These are phyloP conservation scores for Parathielavia hyrcaniae DNA, from an alignment of 495 filamentous ascomycete species.

Conservation along the genomic window DNA sequence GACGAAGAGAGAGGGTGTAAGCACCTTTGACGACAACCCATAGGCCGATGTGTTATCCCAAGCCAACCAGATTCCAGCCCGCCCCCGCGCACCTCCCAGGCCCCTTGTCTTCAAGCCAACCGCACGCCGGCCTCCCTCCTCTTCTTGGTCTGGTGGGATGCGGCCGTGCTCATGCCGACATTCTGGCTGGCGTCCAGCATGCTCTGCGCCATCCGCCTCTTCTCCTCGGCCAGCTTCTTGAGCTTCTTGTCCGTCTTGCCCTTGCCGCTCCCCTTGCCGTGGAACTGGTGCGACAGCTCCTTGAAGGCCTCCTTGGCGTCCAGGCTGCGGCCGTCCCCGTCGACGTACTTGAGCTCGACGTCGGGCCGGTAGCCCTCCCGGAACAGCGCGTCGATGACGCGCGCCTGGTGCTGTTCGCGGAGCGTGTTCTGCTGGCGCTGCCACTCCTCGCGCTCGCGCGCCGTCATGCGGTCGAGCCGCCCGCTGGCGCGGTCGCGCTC, in stretches of 20 bases:
- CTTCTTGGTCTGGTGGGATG: conserved; percentile 72
- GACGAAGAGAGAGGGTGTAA: neutral
- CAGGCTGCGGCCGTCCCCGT: conserved; percentile 78
- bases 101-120: conserved; percentile 55
- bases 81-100: neutral
- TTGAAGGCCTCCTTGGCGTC: conserved; percentile 91
- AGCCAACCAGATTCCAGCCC: neutral
- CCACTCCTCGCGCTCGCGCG: conserved; percentile 84
- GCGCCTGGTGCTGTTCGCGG: conserved; percentile 74
- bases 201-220: conserved; percentile 74
- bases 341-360: conserved; percentile 82
- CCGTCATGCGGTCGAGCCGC: conserved; percentile 77
- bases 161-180: conserved; percentile 74
- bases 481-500: conserved; percentile 79
- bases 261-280: conserved; percentile 95
- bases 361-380: conserved; percentile 81
- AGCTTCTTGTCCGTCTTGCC: conserved; percentile 95
- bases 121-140: conserved; percentile 83
- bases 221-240: conserved; percentile 96
- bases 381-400: conserved; percentile 76
- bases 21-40: conserved; percentile 10
- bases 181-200: conserved; percentile 74
- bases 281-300: conserved; percentile 89
- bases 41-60: neutral
- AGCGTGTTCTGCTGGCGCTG: conserved; percentile 78